Evolutionary conservation across 768 basidiomycete genomes (phyloP).

Genomic region (Kwoniella heveanensis): DNA sequence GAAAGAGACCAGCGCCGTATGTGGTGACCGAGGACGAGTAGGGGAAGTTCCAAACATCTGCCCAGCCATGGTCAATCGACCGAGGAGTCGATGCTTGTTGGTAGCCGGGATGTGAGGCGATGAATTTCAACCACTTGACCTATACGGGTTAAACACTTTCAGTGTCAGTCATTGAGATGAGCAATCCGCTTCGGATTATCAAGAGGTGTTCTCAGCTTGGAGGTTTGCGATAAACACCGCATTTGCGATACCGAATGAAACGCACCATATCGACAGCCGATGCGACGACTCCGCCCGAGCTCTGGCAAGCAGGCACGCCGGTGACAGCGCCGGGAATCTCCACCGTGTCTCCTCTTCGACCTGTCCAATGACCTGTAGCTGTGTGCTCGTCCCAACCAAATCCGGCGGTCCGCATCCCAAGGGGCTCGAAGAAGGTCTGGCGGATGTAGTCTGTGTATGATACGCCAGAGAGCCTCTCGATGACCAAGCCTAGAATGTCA

Average conservation of each 20-base stretch:
- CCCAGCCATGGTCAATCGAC: not conserved
- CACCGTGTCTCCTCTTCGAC: not conserved
- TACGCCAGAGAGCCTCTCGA: not conserved
- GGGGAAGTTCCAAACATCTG: constrained; percentile 3
- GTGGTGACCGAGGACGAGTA: constrained; percentile 1
- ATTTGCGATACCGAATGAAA: no score
- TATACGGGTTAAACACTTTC: no score
- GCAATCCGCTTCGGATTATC: no score
- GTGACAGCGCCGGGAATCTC: not conserved
- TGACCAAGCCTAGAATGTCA: not conserved
- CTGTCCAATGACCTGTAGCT: not conserved
- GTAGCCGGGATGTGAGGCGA: not conserved
- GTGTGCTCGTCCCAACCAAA: constrained; percentile 1
- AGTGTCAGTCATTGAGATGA: no score
- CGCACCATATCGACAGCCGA: constrained; percentile 3
- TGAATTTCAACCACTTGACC: no score
- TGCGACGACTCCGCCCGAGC: not conserved
- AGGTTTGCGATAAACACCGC: no score
- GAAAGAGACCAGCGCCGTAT: not conserved
- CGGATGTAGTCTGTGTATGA: not conserved
- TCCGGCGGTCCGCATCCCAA: not conserved
- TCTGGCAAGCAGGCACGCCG: not conserved
- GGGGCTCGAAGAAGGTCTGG: not conserved
- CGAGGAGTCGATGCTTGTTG: not conserved
- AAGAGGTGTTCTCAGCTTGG: no score